phyloP scores from a whole-genome alignment of 495 filamentous ascomycete species.

The Podospora pseudoanserina region DNA sequence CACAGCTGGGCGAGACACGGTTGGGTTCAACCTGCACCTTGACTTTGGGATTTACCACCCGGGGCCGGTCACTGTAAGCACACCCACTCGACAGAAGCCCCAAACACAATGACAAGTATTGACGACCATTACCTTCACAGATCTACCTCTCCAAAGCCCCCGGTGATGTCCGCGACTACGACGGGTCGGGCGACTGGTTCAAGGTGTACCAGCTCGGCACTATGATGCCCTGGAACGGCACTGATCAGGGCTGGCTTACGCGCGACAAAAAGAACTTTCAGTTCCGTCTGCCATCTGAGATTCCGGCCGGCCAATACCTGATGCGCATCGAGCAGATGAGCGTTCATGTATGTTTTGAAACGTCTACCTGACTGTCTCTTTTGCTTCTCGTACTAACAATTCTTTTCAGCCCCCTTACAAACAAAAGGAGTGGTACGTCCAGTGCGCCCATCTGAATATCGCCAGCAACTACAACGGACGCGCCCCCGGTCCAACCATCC shows the following conservation, averaged over 20 bases:
- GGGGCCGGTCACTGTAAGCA: conserved; percentile 10
- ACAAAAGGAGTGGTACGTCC: conserved; percentile 51
- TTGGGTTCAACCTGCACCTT: conserved; percentile 27
- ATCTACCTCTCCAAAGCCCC: conserved; percentile 47
- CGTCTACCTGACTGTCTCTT: too few relatives aligned
- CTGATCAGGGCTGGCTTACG: conserved; percentile 23
- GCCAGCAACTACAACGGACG: conserved; percentile 24
- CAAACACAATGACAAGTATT: too few relatives aligned
- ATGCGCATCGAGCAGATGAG: conserved; percentile 55
- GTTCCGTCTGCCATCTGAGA: conserved; percentile 22
- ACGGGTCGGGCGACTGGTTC: conserved; percentile 48
- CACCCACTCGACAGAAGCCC: too few relatives aligned
- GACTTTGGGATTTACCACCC: conserved; percentile 26
- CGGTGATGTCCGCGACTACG: conserved; percentile 39
- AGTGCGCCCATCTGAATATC: conserved; percentile 47
- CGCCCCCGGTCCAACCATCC: conserved; percentile 16
- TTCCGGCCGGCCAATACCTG: conserved; percentile 45
- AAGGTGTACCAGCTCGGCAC: conserved; percentile 41
- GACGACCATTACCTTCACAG: too few relatives aligned
- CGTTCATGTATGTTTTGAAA: conserved; percentile 31
- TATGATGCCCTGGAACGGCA: conserved; percentile 19
- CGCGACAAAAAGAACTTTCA: conserved; percentile 17
- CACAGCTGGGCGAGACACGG: conserved; percentile 15
- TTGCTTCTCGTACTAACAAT: too few relatives aligned
- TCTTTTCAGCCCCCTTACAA: conserved; percentile 20